Percentiles rank a stretch among this genome's conserved stretches.
These are phyloP conservation scores for Leavenworthia alabamica DNA, from an alignment of 345 rosid genomes.

Conservation along the genomic window DNA sequence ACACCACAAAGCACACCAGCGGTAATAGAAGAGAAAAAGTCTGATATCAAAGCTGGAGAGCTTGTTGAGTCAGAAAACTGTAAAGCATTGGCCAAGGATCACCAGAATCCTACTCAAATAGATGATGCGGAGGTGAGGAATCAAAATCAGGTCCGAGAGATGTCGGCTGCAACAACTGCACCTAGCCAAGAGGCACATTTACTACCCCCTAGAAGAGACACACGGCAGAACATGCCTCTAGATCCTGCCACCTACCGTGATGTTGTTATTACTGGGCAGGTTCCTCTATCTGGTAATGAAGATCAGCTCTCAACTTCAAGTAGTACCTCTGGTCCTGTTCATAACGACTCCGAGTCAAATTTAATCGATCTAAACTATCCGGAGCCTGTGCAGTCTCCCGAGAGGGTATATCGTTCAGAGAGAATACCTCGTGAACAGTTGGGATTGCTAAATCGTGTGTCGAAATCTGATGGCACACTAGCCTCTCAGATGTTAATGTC, in stretches of 20 bases:
- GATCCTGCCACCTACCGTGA: constrained; percentile 38
- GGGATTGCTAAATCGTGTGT: constrained; percentile 54
- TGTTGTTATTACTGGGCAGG: constrained; percentile 33
- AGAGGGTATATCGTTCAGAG: constrained; percentile 63
- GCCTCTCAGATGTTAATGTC: constrained; percentile 60
- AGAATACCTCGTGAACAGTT: constrained; percentile 62
- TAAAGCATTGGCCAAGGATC: constrained; percentile 26
- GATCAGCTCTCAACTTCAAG: constrained; percentile 39
- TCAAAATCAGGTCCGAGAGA: constrained; percentile 35
- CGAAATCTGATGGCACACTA: constrained; percentile 70
- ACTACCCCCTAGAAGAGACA: constrained; percentile 26
- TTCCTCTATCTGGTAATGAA: constrained; percentile 41
- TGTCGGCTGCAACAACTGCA: constrained; percentile 28
- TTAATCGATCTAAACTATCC: constrained; percentile 44
- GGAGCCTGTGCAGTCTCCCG: constrained; percentile 43
- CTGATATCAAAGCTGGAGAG: constrained; percentile 36
- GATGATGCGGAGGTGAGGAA: constrained; percentile 37
- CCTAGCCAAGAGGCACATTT: constrained; percentile 32
- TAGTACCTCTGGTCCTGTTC: constrained; percentile 33
- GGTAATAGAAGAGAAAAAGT: constrained; percentile 33
- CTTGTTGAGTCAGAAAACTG: constrained; percentile 31
- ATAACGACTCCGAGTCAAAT: constrained; percentile 42
- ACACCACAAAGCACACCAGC: constrained; percentile 38
- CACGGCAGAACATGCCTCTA: constrained; percentile 23
- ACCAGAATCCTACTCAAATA: constrained; percentile 28